Conservation (phyloP, 441 rosid genomes). For the Brassica hybrid region DNA sequence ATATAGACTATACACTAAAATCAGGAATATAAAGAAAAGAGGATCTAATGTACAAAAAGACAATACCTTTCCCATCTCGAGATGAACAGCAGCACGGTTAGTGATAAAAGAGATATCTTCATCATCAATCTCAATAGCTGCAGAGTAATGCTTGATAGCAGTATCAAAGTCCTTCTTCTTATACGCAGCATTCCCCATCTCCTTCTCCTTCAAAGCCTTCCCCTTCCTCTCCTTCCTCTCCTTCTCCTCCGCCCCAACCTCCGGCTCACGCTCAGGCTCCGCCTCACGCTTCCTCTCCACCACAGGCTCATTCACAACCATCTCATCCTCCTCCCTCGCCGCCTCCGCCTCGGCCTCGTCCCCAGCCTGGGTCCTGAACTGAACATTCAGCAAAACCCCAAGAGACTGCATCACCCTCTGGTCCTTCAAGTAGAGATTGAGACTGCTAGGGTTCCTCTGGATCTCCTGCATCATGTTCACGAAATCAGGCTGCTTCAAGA, state of each 20-base stretch:
- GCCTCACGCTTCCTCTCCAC: slow-evolving; percentile 44
- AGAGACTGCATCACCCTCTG: slow-evolving; percentile 92
- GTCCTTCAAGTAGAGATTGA: slow-evolving; percentile 78
- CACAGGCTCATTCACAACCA: slow-evolving; percentile 45
- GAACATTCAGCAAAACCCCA: slow-evolving; percentile 80
- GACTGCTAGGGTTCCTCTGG: slow-evolving; percentile 80
- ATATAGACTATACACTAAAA: not conserved
- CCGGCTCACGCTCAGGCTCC: slow-evolving; percentile 51
- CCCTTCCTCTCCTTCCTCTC: slow-evolving; percentile 54
- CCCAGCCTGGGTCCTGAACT: slow-evolving; percentile 51
- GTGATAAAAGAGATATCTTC: slow-evolving; percentile 87
- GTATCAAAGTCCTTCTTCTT: slow-evolving; percentile 93
- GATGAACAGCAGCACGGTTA: slow-evolving; percentile 90
- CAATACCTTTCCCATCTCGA: slow-evolving; percentile 88
- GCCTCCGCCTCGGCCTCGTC: slow-evolving; percentile 54
- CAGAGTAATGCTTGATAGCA: slow-evolving; percentile 74
- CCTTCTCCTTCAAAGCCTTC: slow-evolving; percentile 78
- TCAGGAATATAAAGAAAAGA: too few species aligned
- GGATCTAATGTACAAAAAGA: not conserved
- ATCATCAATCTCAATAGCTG: slow-evolving; percentile 82
- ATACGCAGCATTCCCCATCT: slow-evolving; percentile 88
- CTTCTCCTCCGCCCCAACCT: slow-evolving; percentile 49
- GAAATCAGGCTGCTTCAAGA: slow-evolving; percentile 82
- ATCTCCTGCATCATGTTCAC: slow-evolving; percentile 89
- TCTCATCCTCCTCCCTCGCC: slow-evolving; percentile 46